These are phyloP conservation scores for Melampsora americana DNA, from an alignment of 1,284 basidiomycete species.

Conservation along the genomic window DNA sequence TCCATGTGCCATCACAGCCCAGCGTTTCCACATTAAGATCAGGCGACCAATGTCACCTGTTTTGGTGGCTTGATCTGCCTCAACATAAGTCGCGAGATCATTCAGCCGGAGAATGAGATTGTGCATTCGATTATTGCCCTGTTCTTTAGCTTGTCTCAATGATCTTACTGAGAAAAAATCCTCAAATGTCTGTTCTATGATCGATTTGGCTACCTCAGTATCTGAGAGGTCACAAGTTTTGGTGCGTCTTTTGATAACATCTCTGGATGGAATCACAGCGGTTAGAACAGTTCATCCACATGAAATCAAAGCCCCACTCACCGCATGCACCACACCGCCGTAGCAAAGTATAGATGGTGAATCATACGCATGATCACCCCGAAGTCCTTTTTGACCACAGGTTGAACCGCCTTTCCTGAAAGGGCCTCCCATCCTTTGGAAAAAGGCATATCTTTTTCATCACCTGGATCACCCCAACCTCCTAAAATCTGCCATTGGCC, in stretches of 20 bases:
- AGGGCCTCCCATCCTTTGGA: constrained; percentile 8
- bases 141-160: too few species aligned
- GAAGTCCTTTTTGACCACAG: constrained; percentile 2
- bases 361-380: constrained; percentile 13
- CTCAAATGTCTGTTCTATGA: too few species aligned
- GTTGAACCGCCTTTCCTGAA: not conserved
- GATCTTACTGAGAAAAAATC: too few species aligned
- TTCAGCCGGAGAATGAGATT: too few species aligned
- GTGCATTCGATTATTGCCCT: too few species aligned
- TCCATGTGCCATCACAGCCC: constrained; percentile 24
- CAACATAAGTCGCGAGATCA: not conserved
- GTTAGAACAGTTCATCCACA: too few species aligned
- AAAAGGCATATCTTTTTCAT: constrained; percentile 1
- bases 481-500: not conserved
- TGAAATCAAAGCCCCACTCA: constrained; percentile 3
- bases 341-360: not conserved
- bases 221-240: too few species aligned
- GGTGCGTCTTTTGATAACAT: too few species aligned
- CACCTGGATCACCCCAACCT: constrained; percentile 12
- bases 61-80: constrained; percentile 16
- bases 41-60: constrained; percentile 5
- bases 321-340: constrained; percentile 9
- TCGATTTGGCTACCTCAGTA: too few species aligned
- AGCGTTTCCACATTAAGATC: constrained; percentile 12
- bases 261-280: too few species aligned